These are phyloP conservation scores for Lactarius pseudohatsudake DNA, from an alignment of 768 basidiomycete genomes.

Conservation along the genomic window DNA sequence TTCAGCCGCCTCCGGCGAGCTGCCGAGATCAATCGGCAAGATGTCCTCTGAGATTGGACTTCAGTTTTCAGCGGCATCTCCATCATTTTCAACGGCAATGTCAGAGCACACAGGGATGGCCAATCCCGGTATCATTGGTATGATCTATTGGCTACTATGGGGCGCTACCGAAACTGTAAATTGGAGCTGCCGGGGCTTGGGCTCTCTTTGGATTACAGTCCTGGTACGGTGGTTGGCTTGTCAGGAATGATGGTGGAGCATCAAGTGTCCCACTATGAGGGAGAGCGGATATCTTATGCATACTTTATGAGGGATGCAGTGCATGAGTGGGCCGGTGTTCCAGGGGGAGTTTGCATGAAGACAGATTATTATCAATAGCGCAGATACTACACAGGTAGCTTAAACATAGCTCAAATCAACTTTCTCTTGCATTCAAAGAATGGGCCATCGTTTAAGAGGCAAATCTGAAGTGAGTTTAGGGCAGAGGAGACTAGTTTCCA, in stretches of 20 bases:
- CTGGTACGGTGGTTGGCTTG: neutral
- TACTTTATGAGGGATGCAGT: neutral
- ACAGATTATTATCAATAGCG: neutral
- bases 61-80: too few species aligned
- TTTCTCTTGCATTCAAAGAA: too few species aligned
- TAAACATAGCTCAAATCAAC: too few species aligned
- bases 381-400: too few species aligned
- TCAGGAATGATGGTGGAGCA: neutral
- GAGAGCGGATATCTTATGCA: neutral
- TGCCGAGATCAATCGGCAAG: neutral
- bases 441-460: too few species aligned
- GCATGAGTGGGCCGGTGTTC: neutral
- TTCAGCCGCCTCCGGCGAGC: neutral
- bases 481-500: too few species aligned
- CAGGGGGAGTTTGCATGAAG: neutral
- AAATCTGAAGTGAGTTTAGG: too few species aligned
- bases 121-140: neutral
- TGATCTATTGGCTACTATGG: neutral
- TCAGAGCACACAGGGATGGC: too few species aligned
- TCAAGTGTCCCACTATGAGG: neutral
- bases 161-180: neutral
- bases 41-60: neutral
- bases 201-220: neutral
- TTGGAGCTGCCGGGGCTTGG: neutral
- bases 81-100: too few species aligned